Evolutionary conservation across 768 basidiomycete species (phyloP), one percentile per base, ranked within the genome.

Genomic region (Trametes elegans): DNA sequence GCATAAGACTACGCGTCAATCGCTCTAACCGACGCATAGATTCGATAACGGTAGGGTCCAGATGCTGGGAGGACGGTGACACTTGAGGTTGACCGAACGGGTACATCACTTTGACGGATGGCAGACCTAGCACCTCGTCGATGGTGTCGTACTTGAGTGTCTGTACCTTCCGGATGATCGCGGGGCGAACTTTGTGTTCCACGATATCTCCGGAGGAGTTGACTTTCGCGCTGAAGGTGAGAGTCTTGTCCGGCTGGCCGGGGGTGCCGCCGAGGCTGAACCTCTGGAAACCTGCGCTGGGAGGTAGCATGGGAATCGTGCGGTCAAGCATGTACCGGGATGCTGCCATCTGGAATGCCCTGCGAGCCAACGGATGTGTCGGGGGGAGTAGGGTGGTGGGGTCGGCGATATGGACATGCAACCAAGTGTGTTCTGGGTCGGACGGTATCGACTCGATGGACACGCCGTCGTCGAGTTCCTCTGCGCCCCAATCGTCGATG

Each of bases 391-490:
- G 61, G 10, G 85, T 75, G 1, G 92, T 93, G 0, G 95, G 95
- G 68, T 99, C 97, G 9, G 97, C 95, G 52, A 99, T 79, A 66
- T 98, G 97, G 23, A 88, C 77, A 63, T 98, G 95, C 10, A 96
- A 66, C 96, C 97, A 98, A 40, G 72, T 66, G 18, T 70, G 76
- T 14, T 76, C 79, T 2, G 82, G 81, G 43, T 88, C 83, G 3
- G 72, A 71, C 5, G 79, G 75, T 28, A 87, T 77, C n/a, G 71
- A 65, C 59, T 96, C 90, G 27, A 98, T 65, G 2, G 94, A 95
- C 28, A 99, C 63, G 2, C 93, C 97, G 67, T 99, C 97, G 66
- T 99, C 97, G 19, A 98, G 78, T 65, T 99, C 97, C 63, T 87
- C 71, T 0, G 97, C 94, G 7, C 63, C 66, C 0, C 75, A 59